phyloP scores from a whole-genome alignment of 2,329 filamentous ascomycete species.

The Colletotrichum lentis region DNA sequence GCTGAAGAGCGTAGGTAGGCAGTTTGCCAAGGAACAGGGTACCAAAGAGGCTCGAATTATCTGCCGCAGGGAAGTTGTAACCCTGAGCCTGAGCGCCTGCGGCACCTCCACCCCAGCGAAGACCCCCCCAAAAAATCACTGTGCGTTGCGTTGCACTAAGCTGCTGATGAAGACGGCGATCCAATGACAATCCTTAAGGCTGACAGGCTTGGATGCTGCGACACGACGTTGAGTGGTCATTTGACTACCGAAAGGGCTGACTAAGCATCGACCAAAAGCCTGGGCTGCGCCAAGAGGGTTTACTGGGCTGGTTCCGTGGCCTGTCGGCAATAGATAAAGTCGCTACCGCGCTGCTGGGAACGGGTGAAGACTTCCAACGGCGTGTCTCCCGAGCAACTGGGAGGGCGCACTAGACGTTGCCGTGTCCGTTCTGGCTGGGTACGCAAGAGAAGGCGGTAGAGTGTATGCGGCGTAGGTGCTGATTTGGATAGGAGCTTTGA shows the following conservation, averaged over 20 bases:
- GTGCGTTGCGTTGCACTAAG: neutral
- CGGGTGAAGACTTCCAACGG: neutral
- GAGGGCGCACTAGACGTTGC: constrained; percentile 13
- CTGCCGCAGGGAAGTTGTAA: neutral
- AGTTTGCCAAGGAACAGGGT: neutral
- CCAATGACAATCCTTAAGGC: constrained; percentile 8
- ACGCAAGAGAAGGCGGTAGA: neutral
- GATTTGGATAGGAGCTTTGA: neutral
- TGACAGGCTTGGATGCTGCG: constrained; percentile 1
- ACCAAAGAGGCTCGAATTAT: too few relatives aligned
- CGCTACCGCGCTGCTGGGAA: constrained; percentile 9
- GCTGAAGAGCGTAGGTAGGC: constrained; percentile 8
- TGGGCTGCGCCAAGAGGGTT: neutral
- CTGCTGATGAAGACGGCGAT: neutral
- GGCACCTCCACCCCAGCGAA: neutral
- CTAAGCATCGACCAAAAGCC: neutral
- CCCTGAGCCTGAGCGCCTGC: neutral
- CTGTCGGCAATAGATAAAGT: neutral
- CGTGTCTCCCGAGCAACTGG: neutral
- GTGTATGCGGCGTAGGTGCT: neutral
- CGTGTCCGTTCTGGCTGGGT: neutral
- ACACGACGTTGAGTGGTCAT: neutral
- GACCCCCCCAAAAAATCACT: neutral
- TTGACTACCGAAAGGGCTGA: constrained; percentile 1
- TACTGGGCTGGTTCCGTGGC: neutral